Percentiles rank a stretch among this genome's conserved stretches.
Conservation (phyloP, 495 filamentous ascomycete species). For the Hyaloscypha hepaticicola region DNA sequence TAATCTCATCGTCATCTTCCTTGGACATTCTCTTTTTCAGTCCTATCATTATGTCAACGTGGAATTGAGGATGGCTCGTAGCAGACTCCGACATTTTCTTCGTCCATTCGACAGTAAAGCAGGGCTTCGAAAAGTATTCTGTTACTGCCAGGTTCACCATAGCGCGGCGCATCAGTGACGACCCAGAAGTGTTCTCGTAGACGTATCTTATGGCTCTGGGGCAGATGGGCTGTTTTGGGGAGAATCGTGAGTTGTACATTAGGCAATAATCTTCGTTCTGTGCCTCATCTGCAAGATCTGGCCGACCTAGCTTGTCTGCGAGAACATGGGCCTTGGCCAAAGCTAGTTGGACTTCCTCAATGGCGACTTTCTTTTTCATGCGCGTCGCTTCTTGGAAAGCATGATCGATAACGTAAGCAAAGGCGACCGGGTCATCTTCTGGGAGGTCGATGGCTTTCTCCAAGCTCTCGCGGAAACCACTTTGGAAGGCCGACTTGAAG, state of each 20-base stretch:
- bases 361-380: background rate
- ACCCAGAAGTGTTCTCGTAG: background rate
- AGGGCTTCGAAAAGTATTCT: background rate
- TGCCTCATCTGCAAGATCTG: background rate
- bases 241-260: no score
- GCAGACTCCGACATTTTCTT: background rate
- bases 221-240: background rate
- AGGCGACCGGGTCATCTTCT: slow-evolving; percentile 4
- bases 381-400: background rate
- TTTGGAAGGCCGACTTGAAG: background rate
- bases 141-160: background rate
- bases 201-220: background rate
- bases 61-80: background rate
- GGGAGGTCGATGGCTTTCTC: background rate
- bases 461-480: background rate
- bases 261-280: background rate
- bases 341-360: background rate
- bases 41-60: background rate
- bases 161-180: background rate
- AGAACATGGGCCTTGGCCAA: background rate
- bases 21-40: background rate
- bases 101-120: background rate
- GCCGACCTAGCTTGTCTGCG: background rate
- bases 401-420: background rate
- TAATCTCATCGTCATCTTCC: background rate